These are phyloP conservation scores for Xylaria cubensis DNA, from an alignment of 495 filamentous ascomycete species.

Conservation along the genomic window DNA sequence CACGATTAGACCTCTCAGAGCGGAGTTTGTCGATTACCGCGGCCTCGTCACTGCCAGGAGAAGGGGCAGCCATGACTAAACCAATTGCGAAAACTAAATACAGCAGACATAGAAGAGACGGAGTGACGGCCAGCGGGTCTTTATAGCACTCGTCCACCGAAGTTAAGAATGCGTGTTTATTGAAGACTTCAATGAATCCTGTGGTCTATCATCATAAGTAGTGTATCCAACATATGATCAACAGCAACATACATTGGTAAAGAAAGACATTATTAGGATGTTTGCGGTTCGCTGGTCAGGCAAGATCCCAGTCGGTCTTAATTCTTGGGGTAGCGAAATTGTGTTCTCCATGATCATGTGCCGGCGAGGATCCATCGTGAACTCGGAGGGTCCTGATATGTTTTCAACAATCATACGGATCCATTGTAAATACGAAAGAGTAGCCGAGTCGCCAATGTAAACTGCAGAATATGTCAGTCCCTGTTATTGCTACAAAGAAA, in stretches of 20 bases:
- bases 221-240: neutral
- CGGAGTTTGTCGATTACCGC: conserved; percentile 58
- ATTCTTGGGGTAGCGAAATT: conserved; percentile 54
- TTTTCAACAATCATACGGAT: conserved; percentile 75
- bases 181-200: conserved; percentile 63
- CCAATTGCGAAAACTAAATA: conserved; percentile 67
- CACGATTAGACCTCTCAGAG: conserved; percentile 52
- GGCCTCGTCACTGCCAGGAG: conserved; percentile 53
- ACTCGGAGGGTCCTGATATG: conserved; percentile 67
- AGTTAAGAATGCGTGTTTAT: conserved; percentile 55
- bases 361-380: conserved; percentile 71
- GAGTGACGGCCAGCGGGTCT: conserved; percentile 56
- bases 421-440: conserved; percentile 73
- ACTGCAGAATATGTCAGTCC: conserved; percentile 40
- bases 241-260: conserved; percentile 59
- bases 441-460: conserved; percentile 77
- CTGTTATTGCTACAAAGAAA: neutral
- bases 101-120: conserved; percentile 59
- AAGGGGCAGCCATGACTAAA: conserved; percentile 61
- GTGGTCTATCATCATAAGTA: conserved; percentile 52
- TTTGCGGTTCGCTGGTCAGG: conserved; percentile 61
- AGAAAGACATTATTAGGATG: conserved; percentile 64
- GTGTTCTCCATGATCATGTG: conserved; percentile 71
- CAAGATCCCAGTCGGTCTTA: conserved; percentile 55
- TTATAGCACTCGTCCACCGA: conserved; percentile 59